Evolutionary conservation across 1,139 yeast genomes (phyloP).

Genomic region (Eremothecium coryli): DNA sequence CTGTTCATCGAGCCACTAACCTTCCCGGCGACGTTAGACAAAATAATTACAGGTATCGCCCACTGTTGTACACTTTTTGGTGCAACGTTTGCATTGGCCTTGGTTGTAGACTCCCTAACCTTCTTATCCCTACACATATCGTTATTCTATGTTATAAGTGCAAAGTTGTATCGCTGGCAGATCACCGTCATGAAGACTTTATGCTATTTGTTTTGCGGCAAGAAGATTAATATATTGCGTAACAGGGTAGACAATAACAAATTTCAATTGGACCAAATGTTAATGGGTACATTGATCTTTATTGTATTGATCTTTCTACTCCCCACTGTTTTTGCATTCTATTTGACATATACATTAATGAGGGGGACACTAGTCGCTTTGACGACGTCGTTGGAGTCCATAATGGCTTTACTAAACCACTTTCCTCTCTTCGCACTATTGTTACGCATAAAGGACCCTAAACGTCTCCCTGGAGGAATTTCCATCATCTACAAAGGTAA

Average conservation of each 20-base stretch:
- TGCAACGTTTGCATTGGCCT: conserved; percentile 58
- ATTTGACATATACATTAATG: conserved; percentile 58
- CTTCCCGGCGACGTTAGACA: conserved; percentile 25
- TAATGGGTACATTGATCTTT: conserved; percentile 81
- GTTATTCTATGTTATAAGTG: conserved; percentile 68
- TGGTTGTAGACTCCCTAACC: conserved; percentile 55
- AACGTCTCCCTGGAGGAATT: conserved; percentile 86
- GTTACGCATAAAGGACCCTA: conserved; percentile 70
- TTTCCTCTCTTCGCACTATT: conserved; percentile 79
- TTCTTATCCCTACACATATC: conserved; percentile 62
- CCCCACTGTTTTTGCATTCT: conserved; percentile 85
- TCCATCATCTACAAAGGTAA: conserved; percentile 31
- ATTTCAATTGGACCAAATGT: conserved; percentile 76
- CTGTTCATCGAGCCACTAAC: conserved; percentile 26
- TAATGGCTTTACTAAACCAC: conserved; percentile 63
- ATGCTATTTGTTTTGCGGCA: conserved; percentile 81
- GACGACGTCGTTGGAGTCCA: conserved; percentile 49
- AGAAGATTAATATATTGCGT: conserved; percentile 74
- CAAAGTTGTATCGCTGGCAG: conserved; percentile 73
- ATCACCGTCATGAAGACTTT: conserved; percentile 59
- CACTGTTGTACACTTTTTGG: conserved; percentile 45
- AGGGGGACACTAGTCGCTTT: conserved; percentile 44
- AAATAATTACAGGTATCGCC: conserved; percentile 33
- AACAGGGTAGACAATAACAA: conserved; percentile 77
- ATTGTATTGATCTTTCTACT: conserved; percentile 67